Base-by-base conservation (phyloP, 306 rosid genomes). In the Sphenostylis stenocarpa region DNA sequence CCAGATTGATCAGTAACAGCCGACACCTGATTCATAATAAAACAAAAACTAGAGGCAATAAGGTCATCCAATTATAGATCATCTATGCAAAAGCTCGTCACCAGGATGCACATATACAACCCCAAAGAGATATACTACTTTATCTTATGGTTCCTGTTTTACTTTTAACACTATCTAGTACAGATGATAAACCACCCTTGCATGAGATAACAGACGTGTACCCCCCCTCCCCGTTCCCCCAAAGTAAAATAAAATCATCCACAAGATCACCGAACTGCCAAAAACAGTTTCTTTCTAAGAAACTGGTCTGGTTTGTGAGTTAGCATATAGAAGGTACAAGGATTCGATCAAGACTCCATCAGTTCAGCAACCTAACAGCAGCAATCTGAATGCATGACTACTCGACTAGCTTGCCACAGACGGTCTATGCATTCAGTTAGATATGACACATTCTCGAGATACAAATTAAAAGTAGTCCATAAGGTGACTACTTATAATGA, bases 1-100 rank as follows among this genome's bases (percentile, higher is more conserved):
- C 91, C 97, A 17, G 76, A 62, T 83, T 92, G 97, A 84, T 95
- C 99, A 51, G 92, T 91, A 74, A 95, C 87, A 74, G 92, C 91
- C 2, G 97, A 92, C 48, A 95, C 99, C 99, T 95, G 72, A 77
- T 70, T 61, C 68, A 81, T 73, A 77, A 49, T 47, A 64, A 10
- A 79, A 67, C 4, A 62, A 38, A 39, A 38, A 39, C 4, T 5
- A 29, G 34, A 14, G 51, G 56, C 51, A 64, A 55, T 65, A 19
- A 39, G 28, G 43, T 71, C 36, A 73, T 15, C 34, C 72, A 82
- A 75, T 24, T 65, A 26, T 39, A 74, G 75, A 66, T 79, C 73
- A 49, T 63, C 53, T 16, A 61, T 14, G 39, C 17, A 17, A 21
- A 48, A 44, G 73, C 76, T 43, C 66, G 43, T 29, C 19, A 62